Percentiles rank a stretch among this genome's conserved stretches.
Conservation (phyloP, 805 yeast species). For the Priceomyces melissophilus region DNA sequence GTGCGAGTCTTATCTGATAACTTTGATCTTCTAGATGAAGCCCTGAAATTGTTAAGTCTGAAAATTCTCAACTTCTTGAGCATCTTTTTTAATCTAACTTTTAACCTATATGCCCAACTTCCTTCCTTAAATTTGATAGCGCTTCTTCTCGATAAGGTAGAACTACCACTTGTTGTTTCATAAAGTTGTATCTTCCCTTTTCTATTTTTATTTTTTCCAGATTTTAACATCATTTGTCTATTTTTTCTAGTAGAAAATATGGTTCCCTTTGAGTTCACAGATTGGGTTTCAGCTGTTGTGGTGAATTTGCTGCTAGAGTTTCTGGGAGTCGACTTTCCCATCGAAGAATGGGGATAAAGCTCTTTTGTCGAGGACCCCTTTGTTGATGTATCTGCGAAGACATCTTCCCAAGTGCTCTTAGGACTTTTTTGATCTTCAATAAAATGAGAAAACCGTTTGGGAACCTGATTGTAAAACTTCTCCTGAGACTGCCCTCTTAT, state of each 20-base stretch:
- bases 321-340: background rate
- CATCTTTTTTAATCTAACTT: slow-evolving; percentile 22
- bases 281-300: slow-evolving; percentile 20
- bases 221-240: slow-evolving; percentile 5
- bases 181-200: slow-evolving; percentile 4
- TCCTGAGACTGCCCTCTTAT: slow-evolving; percentile 6
- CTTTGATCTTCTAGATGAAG: slow-evolving; percentile 22
- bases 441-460: slow-evolving; percentile 38
- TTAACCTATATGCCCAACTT: slow-evolving; percentile 28
- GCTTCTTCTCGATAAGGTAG: slow-evolving; percentile 21
- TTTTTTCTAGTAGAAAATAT: slow-evolving; percentile 39
- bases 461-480: slow-evolving; percentile 30
- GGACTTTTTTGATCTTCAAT: slow-evolving; percentile 33
- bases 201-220: background rate
- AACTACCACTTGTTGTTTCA: slow-evolving; percentile 7
- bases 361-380: slow-evolving; percentile 1
- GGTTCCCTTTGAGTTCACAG: slow-evolving; percentile 42
- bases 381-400: slow-evolving; percentile 13
- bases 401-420: slow-evolving; percentile 14
- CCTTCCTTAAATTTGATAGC: slow-evolving; percentile 37
- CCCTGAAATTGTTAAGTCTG: slow-evolving; percentile 20
- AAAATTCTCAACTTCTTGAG: slow-evolving; percentile 18
- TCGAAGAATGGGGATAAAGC: slow-evolving; percentile 1
- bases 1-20: slow-evolving; percentile 3
- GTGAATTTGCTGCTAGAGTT: background rate